Evolutionary conservation across 2,329 filamentous ascomycete genomes (phyloP).

Genomic region (Biscogniauxia marginata): DNA sequence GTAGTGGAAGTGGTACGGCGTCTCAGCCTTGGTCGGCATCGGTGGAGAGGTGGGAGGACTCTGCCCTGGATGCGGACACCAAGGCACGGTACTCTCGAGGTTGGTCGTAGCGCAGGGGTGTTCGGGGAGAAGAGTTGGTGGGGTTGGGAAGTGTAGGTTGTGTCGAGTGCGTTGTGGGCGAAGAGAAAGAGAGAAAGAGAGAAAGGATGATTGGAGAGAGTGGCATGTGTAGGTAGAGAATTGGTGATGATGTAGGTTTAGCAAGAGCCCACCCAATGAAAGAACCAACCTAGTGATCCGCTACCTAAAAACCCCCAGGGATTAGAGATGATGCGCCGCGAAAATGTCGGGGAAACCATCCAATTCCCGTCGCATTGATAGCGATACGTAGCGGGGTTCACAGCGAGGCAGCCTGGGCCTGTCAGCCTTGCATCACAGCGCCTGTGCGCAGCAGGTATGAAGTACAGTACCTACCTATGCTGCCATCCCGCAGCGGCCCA

Average conservation of each 20-base stretch:
- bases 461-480: neutral
- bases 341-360: conserved; percentile 23
- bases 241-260: conserved; percentile 20
- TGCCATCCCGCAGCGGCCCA: too few relatives aligned
- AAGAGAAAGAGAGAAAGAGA: neutral
- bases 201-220: neutral
- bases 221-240: conserved; percentile 2
- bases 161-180: neutral
- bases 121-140: neutral
- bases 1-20: conserved; percentile 41
- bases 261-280: conserved; percentile 14
- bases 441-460: neutral
- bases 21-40: conserved; percentile 46
- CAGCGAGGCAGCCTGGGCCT: neutral
- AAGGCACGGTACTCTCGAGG: conserved; percentile 11
- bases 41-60: conserved; percentile 29
- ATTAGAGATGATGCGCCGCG: conserved; percentile 5
- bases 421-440: neutral
- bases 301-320: neutral
- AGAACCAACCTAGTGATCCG: conserved; percentile 4
- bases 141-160: neutral
- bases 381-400: neutral
- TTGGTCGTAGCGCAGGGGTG: neutral
- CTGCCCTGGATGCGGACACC: conserved; percentile 25
- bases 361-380: neutral